Percentiles rank a stretch among this genome's conserved stretches.
phyloP scores from a whole-genome alignment of 768 basidiomycete species.

The Naganishia onofrii region DNA sequence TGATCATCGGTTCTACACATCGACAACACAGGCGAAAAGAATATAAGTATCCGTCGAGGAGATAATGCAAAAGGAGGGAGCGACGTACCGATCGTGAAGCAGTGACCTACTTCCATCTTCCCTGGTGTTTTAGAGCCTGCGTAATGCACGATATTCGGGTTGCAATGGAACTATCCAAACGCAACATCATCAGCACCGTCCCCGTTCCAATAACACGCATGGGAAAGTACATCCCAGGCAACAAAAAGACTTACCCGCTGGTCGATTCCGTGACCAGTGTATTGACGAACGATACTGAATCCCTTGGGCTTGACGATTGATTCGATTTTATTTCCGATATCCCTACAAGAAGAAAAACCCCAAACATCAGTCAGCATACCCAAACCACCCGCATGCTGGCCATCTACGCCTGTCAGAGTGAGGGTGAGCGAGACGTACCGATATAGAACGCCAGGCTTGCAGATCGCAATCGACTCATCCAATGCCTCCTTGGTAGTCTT shows the following conservation, averaged over 20 bases:
- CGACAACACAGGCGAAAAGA: background rate
- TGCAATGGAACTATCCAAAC: constrained; percentile 64
- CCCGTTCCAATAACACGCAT: too few species aligned
- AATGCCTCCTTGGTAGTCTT: constrained; percentile 75
- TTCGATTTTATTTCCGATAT: constrained; percentile 59
- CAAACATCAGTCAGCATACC: too few species aligned
- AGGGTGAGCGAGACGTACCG: constrained; percentile 56
- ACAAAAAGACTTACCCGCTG: constrained; percentile 52
- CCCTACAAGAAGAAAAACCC: constrained; percentile 30
- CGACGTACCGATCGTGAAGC: constrained; percentile 56
- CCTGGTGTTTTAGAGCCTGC: constrained; percentile 91
- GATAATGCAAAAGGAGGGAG: constrained; percentile 57
- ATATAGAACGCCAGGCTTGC: constrained; percentile 89
- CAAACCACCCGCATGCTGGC: too few species aligned
- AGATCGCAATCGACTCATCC: constrained; percentile 83
- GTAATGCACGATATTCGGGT: constrained; percentile 90
- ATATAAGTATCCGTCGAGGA: background rate
- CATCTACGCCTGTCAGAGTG: too few species aligned
- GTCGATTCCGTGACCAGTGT: constrained; percentile 88
- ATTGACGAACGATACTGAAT: constrained; percentile 86
- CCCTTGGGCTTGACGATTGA: constrained; percentile 76
- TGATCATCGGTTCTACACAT: constrained; percentile 71
- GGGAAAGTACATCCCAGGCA: background rate
- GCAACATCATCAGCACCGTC: background rate
- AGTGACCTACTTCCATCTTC: constrained; percentile 77